These are phyloP conservation scores for Artomyces pyxidatus DNA, from an alignment of 768 basidiomycete species.

Conservation along the genomic window DNA sequence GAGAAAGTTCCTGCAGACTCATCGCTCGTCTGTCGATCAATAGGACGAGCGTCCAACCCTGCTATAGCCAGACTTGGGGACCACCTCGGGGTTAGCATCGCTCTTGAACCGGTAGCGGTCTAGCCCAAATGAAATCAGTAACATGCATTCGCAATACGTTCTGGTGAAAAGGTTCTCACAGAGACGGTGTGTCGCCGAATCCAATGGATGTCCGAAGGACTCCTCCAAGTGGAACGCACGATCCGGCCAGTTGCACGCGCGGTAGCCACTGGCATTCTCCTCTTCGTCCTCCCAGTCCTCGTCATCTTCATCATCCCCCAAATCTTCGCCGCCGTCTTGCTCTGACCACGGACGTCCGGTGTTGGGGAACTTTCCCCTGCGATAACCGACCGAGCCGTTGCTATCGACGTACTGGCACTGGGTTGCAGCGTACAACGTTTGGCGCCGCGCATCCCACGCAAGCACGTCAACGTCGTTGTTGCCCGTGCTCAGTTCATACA, in stretches of 20 bases:
- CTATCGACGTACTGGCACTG: conserved; percentile 25
- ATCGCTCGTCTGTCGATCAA: no score
- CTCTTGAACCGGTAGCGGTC: not conserved
- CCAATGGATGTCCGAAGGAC: conserved; percentile 29
- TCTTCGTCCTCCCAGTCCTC: not conserved
- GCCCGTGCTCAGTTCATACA: conserved; percentile 38
- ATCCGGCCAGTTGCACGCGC: conserved; percentile 28
- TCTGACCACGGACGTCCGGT: conserved; percentile 2
- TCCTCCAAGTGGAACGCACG: conserved; percentile 20
- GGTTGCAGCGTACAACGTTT: conserved; percentile 29
- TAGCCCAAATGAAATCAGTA: not conserved
- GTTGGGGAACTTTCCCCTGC: conserved; percentile 17
- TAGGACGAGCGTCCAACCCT: not conserved
- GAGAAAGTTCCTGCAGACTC: no score
- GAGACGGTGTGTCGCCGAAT: conserved; percentile 27
- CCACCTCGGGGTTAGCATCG: not conserved
- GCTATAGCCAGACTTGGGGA: not conserved
- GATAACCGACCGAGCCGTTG: conserved; percentile 19
- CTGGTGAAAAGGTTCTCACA: conserved; percentile 25
- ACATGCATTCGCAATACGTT: not conserved
- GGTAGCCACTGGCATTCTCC: conserved; percentile 7
- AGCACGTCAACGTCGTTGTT: conserved; percentile 32
- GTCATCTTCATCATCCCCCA: conserved; percentile 18
- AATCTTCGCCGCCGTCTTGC: conserved; percentile 15
- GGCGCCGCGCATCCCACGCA: conserved; percentile 25